Evolutionary conservation across 2,329 filamentous ascomycete genomes (phyloP).

Genomic region (Paramyrothecium sp.): DNA sequence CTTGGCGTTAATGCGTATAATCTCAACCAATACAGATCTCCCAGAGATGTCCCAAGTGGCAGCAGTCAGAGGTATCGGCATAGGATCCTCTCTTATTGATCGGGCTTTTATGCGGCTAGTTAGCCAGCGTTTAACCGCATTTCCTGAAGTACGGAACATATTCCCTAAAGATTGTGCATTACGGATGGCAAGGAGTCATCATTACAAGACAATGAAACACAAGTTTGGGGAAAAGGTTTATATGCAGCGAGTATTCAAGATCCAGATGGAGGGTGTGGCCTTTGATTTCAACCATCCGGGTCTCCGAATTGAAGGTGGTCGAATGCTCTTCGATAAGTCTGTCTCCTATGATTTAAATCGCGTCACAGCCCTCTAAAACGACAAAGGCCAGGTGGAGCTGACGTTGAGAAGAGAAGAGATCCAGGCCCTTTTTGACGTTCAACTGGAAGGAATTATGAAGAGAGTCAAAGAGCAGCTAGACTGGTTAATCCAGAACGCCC

Average conservation of each 20-base stretch:
- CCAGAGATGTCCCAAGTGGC: slow-evolving; percentile 32
- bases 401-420: slow-evolving; percentile 29
- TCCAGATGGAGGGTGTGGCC: slow-evolving; percentile 41
- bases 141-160: slow-evolving; percentile 28
- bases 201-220: slow-evolving; percentile 35
- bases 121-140: slow-evolving; percentile 30
- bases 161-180: slow-evolving; percentile 35
- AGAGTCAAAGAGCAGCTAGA: slow-evolving; percentile 35
- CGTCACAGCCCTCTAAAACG: too few relatives aligned
- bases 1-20: slow-evolving; percentile 41
- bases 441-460: slow-evolving; percentile 32
- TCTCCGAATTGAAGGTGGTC: slow-evolving; percentile 31
- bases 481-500: slow-evolving; percentile 26
- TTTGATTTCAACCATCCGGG: slow-evolving; percentile 31
- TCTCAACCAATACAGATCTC: slow-evolving; percentile 19
- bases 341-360: slow-evolving; percentile 3
- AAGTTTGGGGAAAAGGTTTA: slow-evolving; percentile 44
- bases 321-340: slow-evolving; percentile 31
- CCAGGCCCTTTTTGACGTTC: slow-evolving; percentile 36
- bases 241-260: slow-evolving; percentile 36
- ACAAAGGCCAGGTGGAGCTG: background rate
- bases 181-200: slow-evolving; percentile 34
- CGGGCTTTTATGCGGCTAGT: slow-evolving; percentile 38
- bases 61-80: slow-evolving; percentile 41
- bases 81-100: slow-evolving; percentile 46